A percentile compares a stretch with the other conserved stretches of the same genome.
phyloP scores from a whole-genome alignment of 345 rosid species.

The Arabis alpina region DNA sequence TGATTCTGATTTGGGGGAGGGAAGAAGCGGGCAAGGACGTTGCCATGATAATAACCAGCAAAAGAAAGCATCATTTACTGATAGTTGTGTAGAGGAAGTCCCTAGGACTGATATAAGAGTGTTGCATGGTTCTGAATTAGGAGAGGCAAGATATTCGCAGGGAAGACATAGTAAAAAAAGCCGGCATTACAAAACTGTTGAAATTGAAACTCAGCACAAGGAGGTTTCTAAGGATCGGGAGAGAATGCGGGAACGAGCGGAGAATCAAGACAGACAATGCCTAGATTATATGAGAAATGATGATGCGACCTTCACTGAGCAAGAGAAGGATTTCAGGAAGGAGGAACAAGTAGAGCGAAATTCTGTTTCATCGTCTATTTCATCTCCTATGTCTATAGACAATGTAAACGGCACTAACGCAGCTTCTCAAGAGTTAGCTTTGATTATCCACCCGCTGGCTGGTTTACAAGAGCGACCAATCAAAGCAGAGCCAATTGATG shows the following conservation, averaged over 20 bases:
- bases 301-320: slow-evolving; percentile 5
- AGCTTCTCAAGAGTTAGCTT: slow-evolving; percentile 35
- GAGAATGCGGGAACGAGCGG: slow-evolving; percentile 8
- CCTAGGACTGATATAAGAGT: slow-evolving; percentile 5
- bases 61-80: slow-evolving; percentile 11
- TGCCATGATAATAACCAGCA: slow-evolving; percentile 21
- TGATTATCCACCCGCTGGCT: slow-evolving; percentile 21
- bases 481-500: slow-evolving; percentile 9
- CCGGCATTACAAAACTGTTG: not conserved
- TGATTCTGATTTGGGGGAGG: not conserved
- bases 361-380: not conserved
- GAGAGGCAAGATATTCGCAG: not conserved
- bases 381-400: slow-evolving; percentile 24
- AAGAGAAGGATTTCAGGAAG: slow-evolving; percentile 7
- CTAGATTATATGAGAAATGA: slow-evolving; percentile 11
- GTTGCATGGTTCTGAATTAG: not conserved
- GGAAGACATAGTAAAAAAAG: not conserved
- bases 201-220: slow-evolving; percentile 5
- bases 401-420: slow-evolving; percentile 1
- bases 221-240: not conserved
- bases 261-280: slow-evolving; percentile 1
- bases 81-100: not conserved
- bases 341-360: slow-evolving; percentile 18
- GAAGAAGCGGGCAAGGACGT: slow-evolving; percentile 23
- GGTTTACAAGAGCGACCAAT: slow-evolving; percentile 14